Evolutionary conservation across 768 basidiomycete species (phyloP), one percentile per base, ranked within the genome.

Genomic region (Hericium rajendrae): DNA sequence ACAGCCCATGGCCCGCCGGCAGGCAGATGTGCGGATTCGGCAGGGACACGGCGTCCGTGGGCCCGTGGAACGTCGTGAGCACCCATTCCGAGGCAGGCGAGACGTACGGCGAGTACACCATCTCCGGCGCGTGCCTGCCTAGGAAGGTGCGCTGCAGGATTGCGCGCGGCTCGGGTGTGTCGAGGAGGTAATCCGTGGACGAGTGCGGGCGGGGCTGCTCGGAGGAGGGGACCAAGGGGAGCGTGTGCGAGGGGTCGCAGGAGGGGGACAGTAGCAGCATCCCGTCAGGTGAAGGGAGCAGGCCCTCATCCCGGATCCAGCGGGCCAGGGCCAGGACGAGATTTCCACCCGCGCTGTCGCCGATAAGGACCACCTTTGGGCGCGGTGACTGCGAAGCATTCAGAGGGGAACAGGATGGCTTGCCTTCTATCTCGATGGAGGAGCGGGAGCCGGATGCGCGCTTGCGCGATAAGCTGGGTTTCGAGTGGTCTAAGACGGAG

Each of bases 301-400:
- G 60, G 8, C 70, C 73, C 62, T 81, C 77, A 56, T 80, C 78
- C 32, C 79, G 69, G n/a, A 81, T 67, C 79, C 78, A 81, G 41
- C 78, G 73, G 6, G 78, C 70, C 2, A 80, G 71, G 11, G 78
- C 74, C 10, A 81, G 72, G 1, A 76, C 78, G 1, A 81, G 70
- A 58, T 80, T 80, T 3, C 79, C 79, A 13, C 79, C 79, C 0
- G 79, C 77, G 59, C 77, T 78, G 58, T 80, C 79, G 16, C 79
- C 79, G 38, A 79, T 74, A 46, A 81, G 71, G 28, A 80, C 64
- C 48, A 79, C 72, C 58, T 76, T 69, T 26, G 60, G 57, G 10
- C 58, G 57, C 38, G 24, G n/a, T 2, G 28, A 32, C 22, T 2
- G 22, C 28, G 4, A 4, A 4, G 28, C 4, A 4, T 32, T 32